Percentiles rank a stretch among this genome's conserved stretches.
Evolutionary conservation across 1,139 yeast species (phyloP).

Genomic region (Magnusiomyces sp.): DNA sequence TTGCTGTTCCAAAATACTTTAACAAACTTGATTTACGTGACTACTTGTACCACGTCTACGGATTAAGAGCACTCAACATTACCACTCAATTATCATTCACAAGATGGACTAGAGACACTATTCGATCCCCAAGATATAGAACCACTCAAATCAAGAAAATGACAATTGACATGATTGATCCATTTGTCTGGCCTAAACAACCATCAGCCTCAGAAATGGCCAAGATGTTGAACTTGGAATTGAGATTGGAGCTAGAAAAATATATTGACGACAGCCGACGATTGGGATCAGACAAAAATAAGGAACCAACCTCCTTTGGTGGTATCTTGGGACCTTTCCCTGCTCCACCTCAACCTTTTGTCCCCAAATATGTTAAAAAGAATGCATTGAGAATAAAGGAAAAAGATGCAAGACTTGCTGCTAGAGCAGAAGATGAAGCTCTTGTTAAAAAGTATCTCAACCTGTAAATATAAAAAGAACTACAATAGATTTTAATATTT

Average conservation of each 20-base stretch:
- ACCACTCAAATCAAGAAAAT: slow-evolving; percentile 79
- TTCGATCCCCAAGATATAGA: slow-evolving; percentile 65
- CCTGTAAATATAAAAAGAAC: slow-evolving; percentile 10
- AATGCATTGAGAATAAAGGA: slow-evolving; percentile 37
- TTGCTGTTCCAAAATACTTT: slow-evolving; percentile 83
- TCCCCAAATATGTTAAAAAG: slow-evolving; percentile 45
- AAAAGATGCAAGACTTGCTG: slow-evolving; percentile 21
- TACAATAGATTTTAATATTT: background rate
- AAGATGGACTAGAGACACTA: slow-evolving; percentile 51
- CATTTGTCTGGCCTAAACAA: slow-evolving; percentile 86
- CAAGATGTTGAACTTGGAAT: slow-evolving; percentile 24
- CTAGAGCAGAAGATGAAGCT: slow-evolving; percentile 19
- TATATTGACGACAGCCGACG: slow-evolving; percentile 26
- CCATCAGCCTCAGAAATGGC: slow-evolving; percentile 34
- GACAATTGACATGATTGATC: slow-evolving; percentile 91
- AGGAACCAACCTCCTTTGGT: slow-evolving; percentile 64
- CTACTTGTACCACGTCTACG: slow-evolving; percentile 80
- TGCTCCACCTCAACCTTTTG: slow-evolving; percentile 59
- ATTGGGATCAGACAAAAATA: slow-evolving; percentile 60
- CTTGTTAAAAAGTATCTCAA: slow-evolving; percentile 21
- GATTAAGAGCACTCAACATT: slow-evolving; percentile 76
- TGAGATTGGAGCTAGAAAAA: slow-evolving; percentile 24
- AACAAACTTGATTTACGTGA: slow-evolving; percentile 88
- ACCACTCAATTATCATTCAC: slow-evolving; percentile 82
- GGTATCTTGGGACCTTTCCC: slow-evolving; percentile 70